phyloP scores from a whole-genome alignment of 2,329 filamentous ascomycete genomes.

The Hypoxylon sp. region DNA sequence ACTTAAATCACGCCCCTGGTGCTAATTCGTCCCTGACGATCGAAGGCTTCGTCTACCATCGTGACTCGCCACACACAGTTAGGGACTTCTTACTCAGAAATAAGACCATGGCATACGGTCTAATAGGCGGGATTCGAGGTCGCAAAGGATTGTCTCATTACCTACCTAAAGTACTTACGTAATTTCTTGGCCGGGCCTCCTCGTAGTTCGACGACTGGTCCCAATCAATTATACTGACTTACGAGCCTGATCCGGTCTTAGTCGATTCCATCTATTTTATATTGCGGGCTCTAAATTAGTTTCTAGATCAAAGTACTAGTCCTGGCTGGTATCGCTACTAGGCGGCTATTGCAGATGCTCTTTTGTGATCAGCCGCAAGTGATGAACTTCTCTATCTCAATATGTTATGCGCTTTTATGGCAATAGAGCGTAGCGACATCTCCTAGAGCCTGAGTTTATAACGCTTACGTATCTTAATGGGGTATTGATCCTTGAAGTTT shows the following conservation, averaged over 20 bases:
- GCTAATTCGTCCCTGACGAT: slow-evolving; percentile 23
- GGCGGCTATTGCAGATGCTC: neutral
- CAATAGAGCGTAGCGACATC: neutral
- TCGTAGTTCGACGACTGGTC: neutral
- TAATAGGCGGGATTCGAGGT: neutral
- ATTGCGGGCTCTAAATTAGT: slow-evolving; percentile 28
- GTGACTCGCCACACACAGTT: neutral
- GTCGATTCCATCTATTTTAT: slow-evolving; percentile 5
- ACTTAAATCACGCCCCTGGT: neutral
- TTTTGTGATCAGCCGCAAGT: neutral
- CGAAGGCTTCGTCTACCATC: slow-evolving; percentile 4
- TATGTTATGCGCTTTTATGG: neutral
- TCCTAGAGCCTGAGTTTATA: too few relatives aligned
- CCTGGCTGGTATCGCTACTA: neutral
- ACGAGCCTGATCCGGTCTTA: neutral
- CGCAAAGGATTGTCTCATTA: neutral
- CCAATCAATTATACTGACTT: neutral
- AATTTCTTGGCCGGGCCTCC: slow-evolving; percentile 1
- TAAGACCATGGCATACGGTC: neutral
- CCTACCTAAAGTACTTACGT: too few relatives aligned
- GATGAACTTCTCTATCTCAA: neutral
- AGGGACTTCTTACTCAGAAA: neutral
- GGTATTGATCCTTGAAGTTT: neutral
- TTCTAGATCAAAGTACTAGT: neutral
- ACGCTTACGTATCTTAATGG: too few relatives aligned